Conservation (phyloP, 2,329 filamentous ascomycete species). For the Neophaeococcomyces mojaviensis region DNA sequence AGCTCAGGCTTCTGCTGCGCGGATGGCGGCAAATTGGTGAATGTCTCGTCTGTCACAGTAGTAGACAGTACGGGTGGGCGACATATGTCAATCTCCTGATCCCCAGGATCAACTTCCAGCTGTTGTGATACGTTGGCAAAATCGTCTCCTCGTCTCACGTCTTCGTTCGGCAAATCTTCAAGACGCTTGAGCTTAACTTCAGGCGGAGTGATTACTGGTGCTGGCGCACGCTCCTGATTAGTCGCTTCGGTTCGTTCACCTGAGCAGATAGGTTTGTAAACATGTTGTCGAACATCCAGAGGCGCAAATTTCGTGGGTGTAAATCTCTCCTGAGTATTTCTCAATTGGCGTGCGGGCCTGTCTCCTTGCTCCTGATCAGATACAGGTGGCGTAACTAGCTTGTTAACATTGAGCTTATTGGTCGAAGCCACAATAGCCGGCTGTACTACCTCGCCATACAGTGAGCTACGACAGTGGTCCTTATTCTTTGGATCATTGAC, state of each 20-base stretch:
- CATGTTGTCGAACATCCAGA: too few relatives aligned
- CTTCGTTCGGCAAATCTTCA: background rate
- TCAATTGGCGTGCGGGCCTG: background rate
- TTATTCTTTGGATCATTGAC: too few relatives aligned
- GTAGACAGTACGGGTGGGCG: background rate
- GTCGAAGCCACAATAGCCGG: background rate
- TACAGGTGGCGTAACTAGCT: background rate
- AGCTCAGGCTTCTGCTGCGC: conserved; percentile 3
- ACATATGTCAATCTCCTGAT: background rate
- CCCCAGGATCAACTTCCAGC: background rate
- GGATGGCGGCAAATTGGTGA: conserved; percentile 1
- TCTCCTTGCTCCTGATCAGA: too few relatives aligned
- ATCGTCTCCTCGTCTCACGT: background rate
- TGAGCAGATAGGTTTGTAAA: too few relatives aligned
- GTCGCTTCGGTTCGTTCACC: background rate
- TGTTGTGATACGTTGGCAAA: background rate
- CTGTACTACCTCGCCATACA: background rate
- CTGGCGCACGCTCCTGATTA: background rate
- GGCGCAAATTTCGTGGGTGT: background rate
- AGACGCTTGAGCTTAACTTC: conserved; percentile 3
- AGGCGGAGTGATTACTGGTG: background rate
- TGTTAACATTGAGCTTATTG: background rate
- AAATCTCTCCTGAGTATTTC: background rate
- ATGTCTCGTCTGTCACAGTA: background rate
- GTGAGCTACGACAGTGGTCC: too few relatives aligned